Evolutionary conservation across 106 monocot genomes (phyloP).

Genomic region (Allium sativum): DNA sequence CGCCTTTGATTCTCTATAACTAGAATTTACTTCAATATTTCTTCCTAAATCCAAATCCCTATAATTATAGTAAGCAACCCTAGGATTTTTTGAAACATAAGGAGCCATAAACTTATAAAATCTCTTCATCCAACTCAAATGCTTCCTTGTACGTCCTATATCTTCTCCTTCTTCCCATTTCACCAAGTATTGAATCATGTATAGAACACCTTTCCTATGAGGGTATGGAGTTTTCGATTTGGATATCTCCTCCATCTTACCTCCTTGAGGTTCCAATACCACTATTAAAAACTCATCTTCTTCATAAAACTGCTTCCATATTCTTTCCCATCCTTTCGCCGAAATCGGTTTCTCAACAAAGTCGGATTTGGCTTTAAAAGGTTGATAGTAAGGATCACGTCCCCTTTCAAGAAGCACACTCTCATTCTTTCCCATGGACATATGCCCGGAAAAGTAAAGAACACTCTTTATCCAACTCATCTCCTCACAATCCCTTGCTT

Average conservation of each 20-base stretch:
- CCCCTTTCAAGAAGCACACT: neutral
- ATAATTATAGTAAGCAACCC: constrained; percentile 18
- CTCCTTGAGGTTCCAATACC: constrained; percentile 17
- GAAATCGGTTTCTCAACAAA: constrained; percentile 6
- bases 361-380: constrained; percentile 17
- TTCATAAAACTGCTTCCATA: constrained; percentile 1
- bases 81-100: constrained; percentile 24
- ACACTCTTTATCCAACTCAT: constrained; percentile 9
- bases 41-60: constrained; percentile 28
- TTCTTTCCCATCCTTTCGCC: neutral
- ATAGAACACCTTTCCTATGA: constrained; percentile 19
- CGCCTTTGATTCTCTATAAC: constrained; percentile 1
- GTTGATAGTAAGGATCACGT: neutral
- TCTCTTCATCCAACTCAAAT: constrained; percentile 14
- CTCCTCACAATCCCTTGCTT: constrained; percentile 10
- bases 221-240: constrained; percentile 16
- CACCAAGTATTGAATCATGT: constrained; percentile 15
- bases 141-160: neutral
- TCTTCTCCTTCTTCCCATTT: neutral
- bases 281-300: neutral
- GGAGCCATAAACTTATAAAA: constrained; percentile 22
- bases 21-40: neutral
- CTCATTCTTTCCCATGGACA: neutral
- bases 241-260: constrained; percentile 11
- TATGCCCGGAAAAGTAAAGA: neutral